A percentile compares a stretch with the other conserved stretches of the same genome.
phyloP scores from a whole-genome alignment of 1,139 yeast species.

The Saccharomyces hybrid region DNA sequence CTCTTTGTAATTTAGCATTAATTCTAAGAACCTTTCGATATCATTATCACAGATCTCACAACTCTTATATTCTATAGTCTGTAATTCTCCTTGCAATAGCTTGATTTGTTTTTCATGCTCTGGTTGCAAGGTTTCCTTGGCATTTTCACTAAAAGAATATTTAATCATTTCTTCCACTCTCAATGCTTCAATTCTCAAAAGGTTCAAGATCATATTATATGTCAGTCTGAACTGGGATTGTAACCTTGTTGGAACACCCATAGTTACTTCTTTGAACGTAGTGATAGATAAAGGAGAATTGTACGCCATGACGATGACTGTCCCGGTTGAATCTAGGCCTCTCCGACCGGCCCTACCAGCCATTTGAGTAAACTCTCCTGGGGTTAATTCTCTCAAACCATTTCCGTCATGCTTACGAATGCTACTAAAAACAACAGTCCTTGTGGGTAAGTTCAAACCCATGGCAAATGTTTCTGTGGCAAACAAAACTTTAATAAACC shows the following conservation, averaged over 20 bases:
- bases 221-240: slow-evolving; percentile 90
- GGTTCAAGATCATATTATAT: slow-evolving; percentile 88
- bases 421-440: slow-evolving; percentile 87
- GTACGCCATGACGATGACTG: slow-evolving; percentile 90
- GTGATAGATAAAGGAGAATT: slow-evolving; percentile 55
- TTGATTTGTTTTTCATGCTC: slow-evolving; percentile 70
- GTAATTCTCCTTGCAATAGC: slow-evolving; percentile 43
- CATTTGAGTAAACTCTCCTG: slow-evolving; percentile 98
- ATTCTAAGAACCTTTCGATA: slow-evolving; percentile 41
- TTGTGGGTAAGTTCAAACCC: slow-evolving; percentile 95
- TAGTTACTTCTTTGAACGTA: slow-evolving; percentile 66
- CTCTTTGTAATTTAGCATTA: slow-evolving; percentile 41
- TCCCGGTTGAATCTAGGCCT: slow-evolving; percentile 89
- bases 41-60: slow-evolving; percentile 35
- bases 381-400: slow-evolving; percentile 68
- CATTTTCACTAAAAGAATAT: slow-evolving; percentile 88
- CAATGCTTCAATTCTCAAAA: slow-evolving; percentile 86
- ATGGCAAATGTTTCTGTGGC: slow-evolving; percentile 98
- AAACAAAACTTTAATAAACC: slow-evolving; percentile 81
- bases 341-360: slow-evolving; percentile 98
- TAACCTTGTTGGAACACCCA: slow-evolving; percentile 85
- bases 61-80: slow-evolving; percentile 35
- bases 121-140: slow-evolving; percentile 78
- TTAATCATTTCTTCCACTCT: slow-evolving; percentile 97
- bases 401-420: slow-evolving; percentile 86